These are phyloP conservation scores for Flaveria linearis DNA, from an alignment of 129 eudicot genomes.

Conservation along the genomic window DNA sequence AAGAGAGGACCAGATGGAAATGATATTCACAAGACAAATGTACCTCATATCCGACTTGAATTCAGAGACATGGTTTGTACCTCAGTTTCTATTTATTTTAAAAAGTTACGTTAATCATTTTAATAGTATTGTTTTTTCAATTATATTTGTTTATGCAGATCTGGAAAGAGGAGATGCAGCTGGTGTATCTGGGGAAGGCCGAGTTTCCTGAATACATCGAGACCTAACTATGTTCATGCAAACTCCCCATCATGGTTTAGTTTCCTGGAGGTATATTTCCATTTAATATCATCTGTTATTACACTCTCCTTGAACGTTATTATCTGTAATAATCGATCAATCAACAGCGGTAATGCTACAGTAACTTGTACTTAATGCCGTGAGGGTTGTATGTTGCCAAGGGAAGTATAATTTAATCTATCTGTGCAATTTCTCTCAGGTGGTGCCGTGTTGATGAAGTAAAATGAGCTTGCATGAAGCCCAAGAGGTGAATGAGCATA, in stretches of 20 bases:
- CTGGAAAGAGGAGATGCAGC: slow-evolving; percentile 94
- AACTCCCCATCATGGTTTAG: background rate
- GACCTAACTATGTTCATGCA: slow-evolving; percentile 34
- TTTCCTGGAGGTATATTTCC: background rate
- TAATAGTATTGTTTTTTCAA: slow-evolving; percentile 4
- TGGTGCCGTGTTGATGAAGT: background rate
- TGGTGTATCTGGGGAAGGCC: slow-evolving; percentile 68
- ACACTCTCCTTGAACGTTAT: no score
- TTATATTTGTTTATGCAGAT: slow-evolving; percentile 44
- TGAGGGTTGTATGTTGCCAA: background rate
- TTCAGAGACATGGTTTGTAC: slow-evolving; percentile 78
- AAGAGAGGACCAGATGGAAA: slow-evolving; percentile 93
- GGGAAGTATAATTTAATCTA: background rate
- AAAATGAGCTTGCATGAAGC: slow-evolving; percentile 16
- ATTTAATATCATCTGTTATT: background rate
- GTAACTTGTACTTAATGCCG: background rate
- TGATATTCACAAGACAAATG: slow-evolving; percentile 95
- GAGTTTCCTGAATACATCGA: slow-evolving; percentile 49
- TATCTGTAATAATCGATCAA: background rate
- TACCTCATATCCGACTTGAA: slow-evolving; percentile 89
- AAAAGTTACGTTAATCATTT: background rate
- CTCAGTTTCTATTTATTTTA: background rate
- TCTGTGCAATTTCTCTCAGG: background rate
- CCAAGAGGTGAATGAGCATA: slow-evolving; percentile 20
- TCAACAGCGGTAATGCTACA: background rate